Evolutionary conservation across 2,329 filamentous ascomycete genomes (phyloP).

Genomic region (Neofusicoccum parvum): DNA sequence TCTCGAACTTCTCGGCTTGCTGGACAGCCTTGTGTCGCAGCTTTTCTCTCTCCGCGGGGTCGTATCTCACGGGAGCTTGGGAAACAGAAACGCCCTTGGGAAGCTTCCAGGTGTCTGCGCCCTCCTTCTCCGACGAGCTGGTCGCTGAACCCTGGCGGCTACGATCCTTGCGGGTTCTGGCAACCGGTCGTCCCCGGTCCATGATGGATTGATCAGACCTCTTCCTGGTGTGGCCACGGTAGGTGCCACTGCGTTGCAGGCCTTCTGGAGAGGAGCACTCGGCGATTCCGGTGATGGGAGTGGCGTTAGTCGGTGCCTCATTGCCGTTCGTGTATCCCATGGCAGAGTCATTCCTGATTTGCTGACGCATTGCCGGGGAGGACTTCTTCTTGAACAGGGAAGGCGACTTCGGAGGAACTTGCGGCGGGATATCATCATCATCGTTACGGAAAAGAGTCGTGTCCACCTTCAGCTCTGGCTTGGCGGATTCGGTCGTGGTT

Average conservation of each 20-base stretch:
- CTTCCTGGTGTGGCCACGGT: conserved; percentile 6
- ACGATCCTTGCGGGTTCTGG: conserved; percentile 24
- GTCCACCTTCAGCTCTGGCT: conserved; percentile 37
- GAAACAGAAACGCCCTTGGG: conserved; percentile 40
- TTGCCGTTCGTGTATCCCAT: not conserved
- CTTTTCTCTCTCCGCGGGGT: conserved; percentile 37
- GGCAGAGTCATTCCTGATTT: conserved; percentile 13
- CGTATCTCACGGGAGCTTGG: conserved; percentile 38
- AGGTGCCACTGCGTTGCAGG: not conserved
- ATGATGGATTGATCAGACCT: conserved; percentile 42
- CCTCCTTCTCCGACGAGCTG: conserved; percentile 37
- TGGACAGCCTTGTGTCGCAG: conserved; percentile 42
- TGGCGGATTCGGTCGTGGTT: conserved; percentile 26
- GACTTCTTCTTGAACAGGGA: conserved; percentile 33
- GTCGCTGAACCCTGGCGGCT: conserved; percentile 36
- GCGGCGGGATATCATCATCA: conserved; percentile 32
- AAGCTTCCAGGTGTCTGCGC: conserved; percentile 38
- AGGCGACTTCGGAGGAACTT: conserved; percentile 42
- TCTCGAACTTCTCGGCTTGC: conserved; percentile 44
- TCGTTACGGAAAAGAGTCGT: conserved; percentile 28
- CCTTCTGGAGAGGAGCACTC: conserved; percentile 11
- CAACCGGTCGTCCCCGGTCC: conserved; percentile 40
- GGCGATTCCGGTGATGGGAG: not conserved
- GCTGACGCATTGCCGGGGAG: conserved; percentile 36
- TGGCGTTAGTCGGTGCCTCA: not conserved